These are phyloP conservation scores for Serpula lacrymans DNA, from an alignment of 768 basidiomycete species.

Conservation along the genomic window DNA sequence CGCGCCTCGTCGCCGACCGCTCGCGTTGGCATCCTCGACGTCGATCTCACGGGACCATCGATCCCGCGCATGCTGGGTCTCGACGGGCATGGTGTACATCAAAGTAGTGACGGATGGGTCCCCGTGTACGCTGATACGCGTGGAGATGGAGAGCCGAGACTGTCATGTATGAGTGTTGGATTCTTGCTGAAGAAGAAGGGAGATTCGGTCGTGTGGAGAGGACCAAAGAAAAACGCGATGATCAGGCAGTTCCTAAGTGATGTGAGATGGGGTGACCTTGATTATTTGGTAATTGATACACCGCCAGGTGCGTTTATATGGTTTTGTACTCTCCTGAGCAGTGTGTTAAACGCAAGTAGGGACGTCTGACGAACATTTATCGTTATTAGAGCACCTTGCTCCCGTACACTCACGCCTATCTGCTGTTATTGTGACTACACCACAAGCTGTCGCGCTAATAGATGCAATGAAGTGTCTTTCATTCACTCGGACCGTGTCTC, in stretches of 20 bases:
- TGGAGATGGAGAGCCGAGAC: slow-evolving; percentile 53
- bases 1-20: slow-evolving; percentile 62
- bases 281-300: slow-evolving; percentile 92
- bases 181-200: slow-evolving; percentile 87
- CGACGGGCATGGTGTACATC: slow-evolving; percentile 84
- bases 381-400: slow-evolving; percentile 89
- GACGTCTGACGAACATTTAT: slow-evolving; percentile 98
- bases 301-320: slow-evolving; percentile 74
- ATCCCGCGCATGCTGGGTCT: slow-evolving; percentile 94
- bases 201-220: slow-evolving; percentile 96
- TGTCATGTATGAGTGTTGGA: slow-evolving; percentile 96
- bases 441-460: slow-evolving; percentile 92
- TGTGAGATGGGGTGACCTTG: slow-evolving; percentile 92
- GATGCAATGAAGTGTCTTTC: slow-evolving; percentile 96
- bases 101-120: slow-evolving; percentile 95
- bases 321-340: slow-evolving; percentile 4
- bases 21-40: slow-evolving; percentile 86
- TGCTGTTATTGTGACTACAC: slow-evolving; percentile 92
- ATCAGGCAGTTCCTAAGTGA: slow-evolving; percentile 93
- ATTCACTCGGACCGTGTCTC: slow-evolving; percentile 82
- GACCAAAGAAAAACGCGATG: slow-evolving; percentile 99
- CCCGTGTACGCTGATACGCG: slow-evolving; percentile 86
- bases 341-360: slow-evolving; percentile 46
- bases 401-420: slow-evolving; percentile 76
- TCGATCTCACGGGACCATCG: slow-evolving; percentile 92